Percentiles rank a stretch among this genome's conserved stretches.
These are phyloP conservation scores for Cryphonectria nitschkei DNA, from an alignment of 2,329 filamentous ascomycete genomes.

Conservation along the genomic window DNA sequence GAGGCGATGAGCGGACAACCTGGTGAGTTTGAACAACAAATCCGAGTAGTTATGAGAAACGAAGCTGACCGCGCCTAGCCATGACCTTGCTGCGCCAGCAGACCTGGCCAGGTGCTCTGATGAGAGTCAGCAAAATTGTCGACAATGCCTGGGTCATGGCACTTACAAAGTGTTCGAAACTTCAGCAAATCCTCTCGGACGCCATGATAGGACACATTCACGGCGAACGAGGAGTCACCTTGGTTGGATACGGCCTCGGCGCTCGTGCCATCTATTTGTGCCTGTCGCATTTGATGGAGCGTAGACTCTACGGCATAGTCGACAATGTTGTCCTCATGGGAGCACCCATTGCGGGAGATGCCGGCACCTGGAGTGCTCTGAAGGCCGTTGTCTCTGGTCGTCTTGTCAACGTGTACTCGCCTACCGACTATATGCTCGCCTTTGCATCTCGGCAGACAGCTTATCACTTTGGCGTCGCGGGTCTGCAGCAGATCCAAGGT, in stretches of 20 bases:
- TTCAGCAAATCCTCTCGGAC: slow-evolving; percentile 73
- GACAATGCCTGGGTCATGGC: slow-evolving; percentile 82
- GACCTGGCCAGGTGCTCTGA: slow-evolving; percentile 64
- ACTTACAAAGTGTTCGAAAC: slow-evolving; percentile 77
- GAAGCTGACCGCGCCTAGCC: slow-evolving; percentile 15
- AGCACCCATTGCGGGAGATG: slow-evolving; percentile 73
- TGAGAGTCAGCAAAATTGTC: slow-evolving; percentile 73
- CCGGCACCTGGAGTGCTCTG: slow-evolving; percentile 74
- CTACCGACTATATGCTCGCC: slow-evolving; percentile 84
- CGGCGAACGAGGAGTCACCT: slow-evolving; percentile 77
- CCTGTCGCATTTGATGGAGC: slow-evolving; percentile 76
- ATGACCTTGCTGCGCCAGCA: slow-evolving; percentile 54
- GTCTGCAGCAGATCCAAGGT: slow-evolving; percentile 73
- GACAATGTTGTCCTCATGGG: slow-evolving; percentile 88
- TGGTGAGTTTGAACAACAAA: slow-evolving; percentile 44
- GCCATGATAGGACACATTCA: slow-evolving; percentile 80
- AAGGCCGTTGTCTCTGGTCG: slow-evolving; percentile 80
- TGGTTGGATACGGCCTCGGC: slow-evolving; percentile 82
- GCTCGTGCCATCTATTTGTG: slow-evolving; percentile 85
- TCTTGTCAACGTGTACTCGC: slow-evolving; percentile 88
- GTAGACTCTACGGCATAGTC: slow-evolving; percentile 81
- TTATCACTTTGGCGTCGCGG: slow-evolving; percentile 82
- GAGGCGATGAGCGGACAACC: slow-evolving; percentile 51
- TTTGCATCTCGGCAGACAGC: slow-evolving; percentile 76
- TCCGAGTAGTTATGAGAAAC: not conserved